Base-by-base conservation (phyloP, 495 filamentous ascomycete species). In the Penicillium antarcticum region DNA sequence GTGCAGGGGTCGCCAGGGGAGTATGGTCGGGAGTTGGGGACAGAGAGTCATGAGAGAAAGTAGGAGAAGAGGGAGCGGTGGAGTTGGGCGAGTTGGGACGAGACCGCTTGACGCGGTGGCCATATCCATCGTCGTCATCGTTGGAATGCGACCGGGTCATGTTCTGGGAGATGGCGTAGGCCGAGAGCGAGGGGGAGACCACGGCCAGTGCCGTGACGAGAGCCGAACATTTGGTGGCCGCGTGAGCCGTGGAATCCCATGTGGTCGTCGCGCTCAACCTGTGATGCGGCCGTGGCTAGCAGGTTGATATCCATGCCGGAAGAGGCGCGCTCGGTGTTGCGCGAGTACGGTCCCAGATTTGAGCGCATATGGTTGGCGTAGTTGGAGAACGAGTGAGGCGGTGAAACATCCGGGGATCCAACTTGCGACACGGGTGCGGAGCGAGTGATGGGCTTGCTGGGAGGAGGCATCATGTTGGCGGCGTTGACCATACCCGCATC, bases 21-120 rank as follows among this genome's bases (percentile, higher is more conserved):
- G 95, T 97, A 76, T 96, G 91, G 62, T 97, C 94, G 2, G 94
- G 95, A 2, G 94, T 98, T 1, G 94, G 95, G 1, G 95, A 97
- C 19, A 90, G 82, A 8, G 92, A 96, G 74, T 95, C 92, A 70
- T 96, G 89, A 5, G 94, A 96, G 73, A 96, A 97, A 29, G 90
- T 96, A n/a, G 94, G 94, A 2, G 94, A 97, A 23, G 92, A 95
- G 23, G 94, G 94, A 17, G 92, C 92, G 3, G 94, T 97, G 35
- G 91, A 96, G 68, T 90, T 87, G 13, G 94, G 95, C 4, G 95
- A 96, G 66, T 89, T 91, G 33, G 94, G 94, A 48, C 94, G 77
- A 47, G 92, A 96, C 39, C 88, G 83, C 76, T 96, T 96, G 26
- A 85, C 82, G 48, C 85, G 82, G 33, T 89, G 83, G 35, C 87